These are phyloP conservation scores for Tetradesmus lagerheimii DNA, from an alignment of 139 green algal species.

Conservation along the genomic window DNA sequence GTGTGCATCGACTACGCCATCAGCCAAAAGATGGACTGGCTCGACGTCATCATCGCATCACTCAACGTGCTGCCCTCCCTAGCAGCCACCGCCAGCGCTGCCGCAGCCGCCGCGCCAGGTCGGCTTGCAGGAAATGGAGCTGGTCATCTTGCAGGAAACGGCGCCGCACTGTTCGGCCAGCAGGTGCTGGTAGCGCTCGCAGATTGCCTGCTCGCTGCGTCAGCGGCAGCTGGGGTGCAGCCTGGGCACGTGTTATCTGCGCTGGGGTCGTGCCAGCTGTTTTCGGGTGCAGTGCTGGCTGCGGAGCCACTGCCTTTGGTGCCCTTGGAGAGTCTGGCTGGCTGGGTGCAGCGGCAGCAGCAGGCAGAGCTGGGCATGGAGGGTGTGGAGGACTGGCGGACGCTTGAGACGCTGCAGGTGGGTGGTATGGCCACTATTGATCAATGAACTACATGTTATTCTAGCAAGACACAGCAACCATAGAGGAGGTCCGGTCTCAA, in stretches of 20 bases:
- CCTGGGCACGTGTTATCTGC: conserved; percentile 53
- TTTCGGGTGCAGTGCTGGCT: conserved; percentile 40
- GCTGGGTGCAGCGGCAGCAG: conserved; percentile 16
- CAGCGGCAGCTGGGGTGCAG: conserved; percentile 41
- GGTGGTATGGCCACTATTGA: too few species aligned
- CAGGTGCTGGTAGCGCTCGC: conserved; percentile 36
- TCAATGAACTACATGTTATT: too few species aligned
- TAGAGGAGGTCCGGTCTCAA: too few species aligned
- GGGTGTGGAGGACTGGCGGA: conserved; percentile 12
- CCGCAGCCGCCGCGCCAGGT: neutral
- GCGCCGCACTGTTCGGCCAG: neutral
- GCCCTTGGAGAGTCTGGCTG: neutral
- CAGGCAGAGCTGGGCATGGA: neutral
- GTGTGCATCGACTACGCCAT: conserved; percentile 34
- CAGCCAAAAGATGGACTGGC: conserved; percentile 42
- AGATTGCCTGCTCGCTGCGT: conserved; percentile 26
- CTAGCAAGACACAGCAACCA: too few species aligned
- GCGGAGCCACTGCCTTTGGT: conserved; percentile 32
- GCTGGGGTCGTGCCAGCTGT: conserved; percentile 36
- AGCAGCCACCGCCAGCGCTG: neutral
- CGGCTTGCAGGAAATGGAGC: neutral
- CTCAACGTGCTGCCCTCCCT: conserved; percentile 31
- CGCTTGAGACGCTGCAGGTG: conserved; percentile 11
- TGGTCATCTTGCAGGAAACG: neutral
- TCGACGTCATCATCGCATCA: conserved; percentile 16